Evolutionary conservation across 2,329 filamentous ascomycete genomes (phyloP).

Genomic region (Phialophora macrospora): DNA sequence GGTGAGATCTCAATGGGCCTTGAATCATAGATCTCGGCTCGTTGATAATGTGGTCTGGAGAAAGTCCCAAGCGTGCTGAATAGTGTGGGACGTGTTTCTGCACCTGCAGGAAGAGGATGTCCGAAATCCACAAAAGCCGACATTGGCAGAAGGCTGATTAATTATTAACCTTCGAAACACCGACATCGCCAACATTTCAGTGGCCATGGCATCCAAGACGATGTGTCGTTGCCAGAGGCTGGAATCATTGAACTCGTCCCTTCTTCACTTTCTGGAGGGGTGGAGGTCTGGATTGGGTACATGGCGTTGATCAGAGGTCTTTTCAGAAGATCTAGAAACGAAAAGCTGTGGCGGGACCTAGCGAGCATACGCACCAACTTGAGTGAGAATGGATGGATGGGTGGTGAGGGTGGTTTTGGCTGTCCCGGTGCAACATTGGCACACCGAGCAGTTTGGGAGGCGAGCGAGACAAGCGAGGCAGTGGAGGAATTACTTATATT

Average conservation of each 20-base stretch:
- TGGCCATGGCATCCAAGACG: not conserved
- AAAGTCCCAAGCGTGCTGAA: not conserved
- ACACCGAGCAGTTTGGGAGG: not conserved
- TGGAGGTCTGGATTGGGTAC: not conserved
- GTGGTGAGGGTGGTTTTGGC: not conserved
- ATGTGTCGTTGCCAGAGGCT: not conserved
- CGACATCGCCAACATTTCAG: not conserved
- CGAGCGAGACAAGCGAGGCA: not conserved
- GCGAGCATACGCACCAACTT: slow-evolving; percentile 7
- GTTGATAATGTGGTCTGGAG: not conserved
- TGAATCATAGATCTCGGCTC: slow-evolving; percentile 1
- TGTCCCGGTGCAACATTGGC: not conserved
- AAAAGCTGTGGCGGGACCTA: slow-evolving; percentile 19
- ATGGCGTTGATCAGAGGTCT: slow-evolving; percentile 14
- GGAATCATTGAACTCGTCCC: not conserved
- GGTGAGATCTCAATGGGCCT: not conserved
- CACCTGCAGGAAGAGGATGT: not conserved
- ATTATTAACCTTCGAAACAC: not conserved
- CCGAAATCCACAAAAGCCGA: not conserved
- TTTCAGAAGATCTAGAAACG: slow-evolving; percentile 9
- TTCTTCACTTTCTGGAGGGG: not conserved
- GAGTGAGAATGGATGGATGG: not conserved
- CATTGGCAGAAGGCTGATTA: not conserved
- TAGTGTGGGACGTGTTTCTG: not conserved
- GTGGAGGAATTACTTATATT: slow-evolving; percentile 5